These are phyloP conservation scores for Brassica rapa DNA, from an alignment of 345 rosid species.

Conservation along the genomic window DNA sequence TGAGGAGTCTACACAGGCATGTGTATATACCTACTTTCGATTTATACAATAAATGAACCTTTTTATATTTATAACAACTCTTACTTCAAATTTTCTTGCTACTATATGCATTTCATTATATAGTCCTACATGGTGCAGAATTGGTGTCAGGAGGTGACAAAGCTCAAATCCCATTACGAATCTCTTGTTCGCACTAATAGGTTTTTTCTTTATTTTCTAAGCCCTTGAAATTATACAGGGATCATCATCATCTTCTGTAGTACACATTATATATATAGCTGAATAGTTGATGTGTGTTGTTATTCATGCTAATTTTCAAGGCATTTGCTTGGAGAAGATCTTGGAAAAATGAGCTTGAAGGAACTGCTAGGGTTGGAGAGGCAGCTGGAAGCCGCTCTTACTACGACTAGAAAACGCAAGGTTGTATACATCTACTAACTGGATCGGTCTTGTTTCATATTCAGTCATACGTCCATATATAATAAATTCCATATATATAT, in stretches of 20 bases:
- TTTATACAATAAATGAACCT: neutral
- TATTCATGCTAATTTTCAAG: constrained; percentile 34
- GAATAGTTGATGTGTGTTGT: neutral
- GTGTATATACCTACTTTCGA: constrained; percentile 2
- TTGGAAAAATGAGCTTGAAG: constrained; percentile 69
- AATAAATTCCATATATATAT: neutral
- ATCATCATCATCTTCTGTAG: neutral
- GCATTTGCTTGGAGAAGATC: constrained; percentile 92
- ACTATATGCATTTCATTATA: constrained; percentile 6
- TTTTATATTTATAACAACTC: neutral
- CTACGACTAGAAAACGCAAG: constrained; percentile 75
- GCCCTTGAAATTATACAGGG: neutral
- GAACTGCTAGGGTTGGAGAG: constrained; percentile 78
- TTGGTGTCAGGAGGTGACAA: constrained; percentile 78
- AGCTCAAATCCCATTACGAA: constrained; percentile 76
- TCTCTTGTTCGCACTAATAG: constrained; percentile 83
- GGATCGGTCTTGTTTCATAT: constrained; percentile 17
- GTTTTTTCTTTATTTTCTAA: constrained; percentile 31
- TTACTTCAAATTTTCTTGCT: neutral
- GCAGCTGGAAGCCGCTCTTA: constrained; percentile 78
- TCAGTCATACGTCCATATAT: neutral
- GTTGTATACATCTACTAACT: constrained; percentile 34
- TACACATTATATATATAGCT: neutral
- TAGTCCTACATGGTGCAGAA: constrained; percentile 42
- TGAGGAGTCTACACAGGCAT: constrained; percentile 74